These are phyloP conservation scores for Teunomyces barrocoloradensis DNA, from an alignment of 805 yeast genomes.

Conservation along the genomic window DNA sequence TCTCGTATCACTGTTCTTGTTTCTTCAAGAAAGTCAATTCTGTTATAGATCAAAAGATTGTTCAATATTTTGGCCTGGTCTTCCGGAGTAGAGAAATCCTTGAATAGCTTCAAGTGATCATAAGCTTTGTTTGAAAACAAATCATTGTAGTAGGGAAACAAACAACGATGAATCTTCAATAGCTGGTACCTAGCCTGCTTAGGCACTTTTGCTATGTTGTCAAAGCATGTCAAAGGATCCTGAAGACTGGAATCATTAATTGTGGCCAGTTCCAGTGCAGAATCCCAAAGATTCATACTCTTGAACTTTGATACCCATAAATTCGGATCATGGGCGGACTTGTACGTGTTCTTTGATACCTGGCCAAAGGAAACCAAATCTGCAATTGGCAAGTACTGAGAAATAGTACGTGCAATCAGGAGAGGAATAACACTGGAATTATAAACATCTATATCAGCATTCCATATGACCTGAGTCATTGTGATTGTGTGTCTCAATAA, in stretches of 20 bases:
- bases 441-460: constrained; percentile 45
- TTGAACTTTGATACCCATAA: constrained; percentile 38
- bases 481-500: neutral
- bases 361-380: constrained; percentile 39
- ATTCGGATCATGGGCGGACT: constrained; percentile 36
- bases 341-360: constrained; percentile 37
- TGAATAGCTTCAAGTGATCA: constrained; percentile 45
- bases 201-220: constrained; percentile 20
- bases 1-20: constrained; percentile 29
- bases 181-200: constrained; percentile 39
- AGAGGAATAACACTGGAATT: constrained; percentile 35
- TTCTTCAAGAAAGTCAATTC: constrained; percentile 29
- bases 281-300: constrained; percentile 39
- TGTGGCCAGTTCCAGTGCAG: constrained; percentile 10
- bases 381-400: constrained; percentile 31
- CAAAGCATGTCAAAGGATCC: constrained; percentile 37
- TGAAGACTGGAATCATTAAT: constrained; percentile 8
- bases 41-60: constrained; percentile 40
- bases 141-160: constrained; percentile 47
- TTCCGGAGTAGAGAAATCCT: constrained; percentile 46
- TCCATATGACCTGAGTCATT: constrained; percentile 48
- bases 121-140: constrained; percentile 39
- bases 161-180: constrained; percentile 34
- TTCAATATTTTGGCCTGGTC: constrained; percentile 48
- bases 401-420: constrained; percentile 34